Evolutionary conservation across 768 basidiomycete species (phyloP).

Genomic region (Coprinellus micaceus): DNA sequence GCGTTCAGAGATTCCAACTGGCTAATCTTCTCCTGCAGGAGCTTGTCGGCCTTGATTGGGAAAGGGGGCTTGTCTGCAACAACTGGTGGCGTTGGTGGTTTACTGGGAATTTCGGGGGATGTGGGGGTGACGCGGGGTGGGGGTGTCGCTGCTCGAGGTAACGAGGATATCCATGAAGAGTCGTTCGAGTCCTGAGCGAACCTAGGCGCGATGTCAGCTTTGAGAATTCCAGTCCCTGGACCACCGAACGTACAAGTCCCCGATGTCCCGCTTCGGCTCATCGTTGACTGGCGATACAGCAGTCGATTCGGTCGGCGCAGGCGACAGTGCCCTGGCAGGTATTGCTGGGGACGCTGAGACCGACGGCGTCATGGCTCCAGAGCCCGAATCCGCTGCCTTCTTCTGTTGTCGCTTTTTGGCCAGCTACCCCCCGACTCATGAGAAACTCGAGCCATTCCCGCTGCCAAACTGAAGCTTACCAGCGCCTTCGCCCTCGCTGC

Average conservation of each 20-base stretch:
- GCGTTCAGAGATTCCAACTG: slow-evolving; percentile 5
- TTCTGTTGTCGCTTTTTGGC: slow-evolving; percentile 74
- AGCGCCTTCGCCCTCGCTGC: slow-evolving; percentile 81
- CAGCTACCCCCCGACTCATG: slow-evolving; percentile 40
- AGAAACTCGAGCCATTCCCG: slow-evolving; percentile 9
- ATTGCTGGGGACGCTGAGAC: slow-evolving; percentile 37
- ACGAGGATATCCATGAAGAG: slow-evolving; percentile 57
- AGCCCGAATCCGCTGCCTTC: slow-evolving; percentile 45
- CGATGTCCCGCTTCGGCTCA: slow-evolving; percentile 49
- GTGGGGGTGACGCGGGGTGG: slow-evolving; percentile 23
- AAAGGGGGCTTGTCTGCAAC: not conserved
- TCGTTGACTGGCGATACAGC: slow-evolving; percentile 23
- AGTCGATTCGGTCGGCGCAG: slow-evolving; percentile 40
- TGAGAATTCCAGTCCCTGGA: not conserved
- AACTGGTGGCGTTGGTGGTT: slow-evolving; percentile 11
- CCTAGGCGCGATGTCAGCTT: slow-evolving; percentile 1
- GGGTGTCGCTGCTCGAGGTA: slow-evolving; percentile 44
- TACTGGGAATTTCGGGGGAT: slow-evolving; percentile 7
- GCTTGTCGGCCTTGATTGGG: slow-evolving; percentile 8
- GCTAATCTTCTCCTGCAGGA: slow-evolving; percentile 11
- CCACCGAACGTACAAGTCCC: slow-evolving; percentile 59
- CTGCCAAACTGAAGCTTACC: slow-evolving; percentile 38
- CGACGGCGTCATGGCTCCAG: slow-evolving; percentile 25
- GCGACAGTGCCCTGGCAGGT: slow-evolving; percentile 44
- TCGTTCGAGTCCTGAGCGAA: slow-evolving; percentile 49